Evolutionary conservation across 352 stramenopile species (phyloP).

Genomic region (Phytophthora foliorum): DNA sequence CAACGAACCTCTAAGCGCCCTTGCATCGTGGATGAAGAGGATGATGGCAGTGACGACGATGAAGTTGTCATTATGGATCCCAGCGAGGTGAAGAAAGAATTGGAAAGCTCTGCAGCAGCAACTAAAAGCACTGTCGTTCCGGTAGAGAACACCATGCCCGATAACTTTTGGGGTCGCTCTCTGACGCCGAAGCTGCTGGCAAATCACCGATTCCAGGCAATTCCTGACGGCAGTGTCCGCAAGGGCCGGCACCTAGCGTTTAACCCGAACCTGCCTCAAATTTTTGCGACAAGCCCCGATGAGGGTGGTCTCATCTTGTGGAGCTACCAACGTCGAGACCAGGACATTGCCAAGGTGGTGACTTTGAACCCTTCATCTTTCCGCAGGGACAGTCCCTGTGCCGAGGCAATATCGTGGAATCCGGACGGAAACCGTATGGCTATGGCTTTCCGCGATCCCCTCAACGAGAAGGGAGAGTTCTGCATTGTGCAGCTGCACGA

Average conservation of each 20-base stretch:
- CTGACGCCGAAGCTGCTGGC: slow-evolving; percentile 72
- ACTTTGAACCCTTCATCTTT: slow-evolving; percentile 70
- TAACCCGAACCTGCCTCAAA: slow-evolving; percentile 76
- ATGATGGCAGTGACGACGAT: slow-evolving; percentile 63
- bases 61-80: slow-evolving; percentile 65
- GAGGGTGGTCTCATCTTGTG: slow-evolving; percentile 84
- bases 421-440: slow-evolving; percentile 78
- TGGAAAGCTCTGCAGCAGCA: slow-evolving; percentile 14
- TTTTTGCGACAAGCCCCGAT: slow-evolving; percentile 83
- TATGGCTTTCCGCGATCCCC: slow-evolving; percentile 81
- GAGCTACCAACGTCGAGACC: slow-evolving; percentile 72
- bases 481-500: slow-evolving; percentile 81
- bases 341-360: slow-evolving; percentile 73
- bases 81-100: slow-evolving; percentile 51
- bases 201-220: slow-evolving; percentile 66
- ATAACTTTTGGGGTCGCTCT: slow-evolving; percentile 84
- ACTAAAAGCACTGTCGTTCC: slow-evolving; percentile 38
- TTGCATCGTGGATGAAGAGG: slow-evolving; percentile 75
- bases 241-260: slow-evolving; percentile 83
- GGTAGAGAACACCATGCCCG: slow-evolving; percentile 57
- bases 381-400: slow-evolving; percentile 67
- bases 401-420: slow-evolving; percentile 82
- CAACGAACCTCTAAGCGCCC: slow-evolving; percentile 59
- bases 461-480: slow-evolving; percentile 73
- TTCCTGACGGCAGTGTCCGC: slow-evolving; percentile 70